phyloP scores from a whole-genome alignment of 225 moss, liverwort and hornwort species.

The Ulota crispa region DNA sequence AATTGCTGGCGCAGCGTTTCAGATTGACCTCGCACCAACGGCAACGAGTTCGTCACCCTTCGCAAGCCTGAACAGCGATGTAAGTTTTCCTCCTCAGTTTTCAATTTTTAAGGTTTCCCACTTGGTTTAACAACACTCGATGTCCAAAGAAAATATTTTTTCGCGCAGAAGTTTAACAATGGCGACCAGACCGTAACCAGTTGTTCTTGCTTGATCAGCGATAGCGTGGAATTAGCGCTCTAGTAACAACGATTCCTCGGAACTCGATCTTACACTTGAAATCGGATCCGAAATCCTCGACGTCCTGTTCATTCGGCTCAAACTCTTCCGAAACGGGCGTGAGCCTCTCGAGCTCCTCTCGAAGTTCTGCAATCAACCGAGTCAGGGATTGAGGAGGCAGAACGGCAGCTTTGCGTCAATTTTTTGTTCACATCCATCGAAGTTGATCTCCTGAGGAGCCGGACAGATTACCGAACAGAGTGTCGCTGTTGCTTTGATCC shows the following conservation, averaged over 20 bases:
- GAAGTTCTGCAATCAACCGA: slow-evolving; percentile 12
- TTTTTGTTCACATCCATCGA: background rate
- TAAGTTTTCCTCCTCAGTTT: no score
- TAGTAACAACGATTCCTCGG: no score
- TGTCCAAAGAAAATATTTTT: no score
- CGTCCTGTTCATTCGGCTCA: background rate
- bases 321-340: background rate
- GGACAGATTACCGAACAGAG: background rate
- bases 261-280: background rate
- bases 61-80: slow-evolving; percentile 15
- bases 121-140: no score
- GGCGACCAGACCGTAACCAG: no score
- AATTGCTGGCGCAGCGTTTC: slow-evolving; percentile 51
- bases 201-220: no score
- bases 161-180: no score
- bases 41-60: background rate
- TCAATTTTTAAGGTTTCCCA: no score
- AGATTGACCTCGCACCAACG: slow-evolving; percentile 43
- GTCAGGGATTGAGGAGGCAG: background rate
- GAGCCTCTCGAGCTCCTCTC: background rate
- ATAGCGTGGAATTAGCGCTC: no score
- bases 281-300: background rate
- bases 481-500: background rate
- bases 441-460: no score
- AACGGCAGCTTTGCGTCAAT: background rate